A percentile compares a stretch with the other conserved stretches of the same genome.
phyloP scores from a whole-genome alignment of 148 eudicot species.

The Arbutus unedo region DNA sequence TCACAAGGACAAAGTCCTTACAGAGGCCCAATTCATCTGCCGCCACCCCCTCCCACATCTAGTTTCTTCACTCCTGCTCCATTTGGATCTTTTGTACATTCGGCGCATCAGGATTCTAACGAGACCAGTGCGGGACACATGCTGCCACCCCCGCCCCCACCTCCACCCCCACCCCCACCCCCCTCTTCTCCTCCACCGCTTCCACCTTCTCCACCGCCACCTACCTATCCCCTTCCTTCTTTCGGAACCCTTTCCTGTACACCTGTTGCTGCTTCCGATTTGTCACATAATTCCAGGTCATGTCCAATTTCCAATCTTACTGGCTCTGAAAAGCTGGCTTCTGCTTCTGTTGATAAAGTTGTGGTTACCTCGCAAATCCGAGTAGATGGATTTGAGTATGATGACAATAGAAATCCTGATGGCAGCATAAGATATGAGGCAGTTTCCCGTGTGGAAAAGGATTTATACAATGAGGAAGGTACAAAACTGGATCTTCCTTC shows the following conservation, averaged over 20 bases:
- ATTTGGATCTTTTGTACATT: constrained; percentile 27
- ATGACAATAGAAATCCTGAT: constrained; percentile 9
- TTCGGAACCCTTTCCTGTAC: constrained; percentile 16
- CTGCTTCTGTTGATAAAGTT: constrained; percentile 25
- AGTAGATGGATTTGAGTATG: constrained; percentile 16
- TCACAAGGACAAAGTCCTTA: constrained; percentile 31
- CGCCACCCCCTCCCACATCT: constrained; percentile 37
- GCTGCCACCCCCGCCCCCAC: constrained; percentile 38
- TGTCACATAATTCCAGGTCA: constrained; percentile 21
- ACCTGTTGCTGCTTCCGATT: constrained; percentile 18
- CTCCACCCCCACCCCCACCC: constrained; percentile 38
- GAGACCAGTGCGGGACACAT: constrained; percentile 21
- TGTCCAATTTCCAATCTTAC: constrained; percentile 17
- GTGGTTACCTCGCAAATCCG: constrained; percentile 15
- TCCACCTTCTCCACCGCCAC: constrained; percentile 33
- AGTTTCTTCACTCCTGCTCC: constrained; percentile 28
- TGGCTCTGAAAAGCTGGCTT: constrained; percentile 9
- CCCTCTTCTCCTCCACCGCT: constrained; percentile 45
- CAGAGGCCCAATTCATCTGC: constrained; percentile 29
- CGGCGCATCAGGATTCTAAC: constrained; percentile 21
- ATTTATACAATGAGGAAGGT: constrained; percentile 16
- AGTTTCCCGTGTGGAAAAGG: constrained; percentile 15
- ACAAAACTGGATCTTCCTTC: constrained; percentile 34
- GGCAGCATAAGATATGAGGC: constrained; percentile 5
- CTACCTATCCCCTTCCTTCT: constrained; percentile 19